phyloP scores from a whole-genome alignment of 495 filamentous ascomycete species.

The Penicillium coffeae region DNA sequence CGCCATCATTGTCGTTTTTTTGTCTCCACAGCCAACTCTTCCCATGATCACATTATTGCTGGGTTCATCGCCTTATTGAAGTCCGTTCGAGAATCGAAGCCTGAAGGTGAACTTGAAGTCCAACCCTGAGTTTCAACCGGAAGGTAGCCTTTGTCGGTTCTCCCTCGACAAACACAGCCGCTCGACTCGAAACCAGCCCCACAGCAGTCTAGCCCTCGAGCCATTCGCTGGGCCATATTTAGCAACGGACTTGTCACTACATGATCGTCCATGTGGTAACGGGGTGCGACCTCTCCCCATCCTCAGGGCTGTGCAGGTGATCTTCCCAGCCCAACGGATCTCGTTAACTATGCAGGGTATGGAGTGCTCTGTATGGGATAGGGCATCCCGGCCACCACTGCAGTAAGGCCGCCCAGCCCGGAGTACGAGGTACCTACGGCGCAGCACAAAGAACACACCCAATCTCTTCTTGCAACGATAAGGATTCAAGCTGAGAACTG shows the following conservation, averaged over 20 bases:
- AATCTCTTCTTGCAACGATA: no score
- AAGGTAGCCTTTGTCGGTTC: not conserved
- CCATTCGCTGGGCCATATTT: slow-evolving; percentile 6
- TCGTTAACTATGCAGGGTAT: no score
- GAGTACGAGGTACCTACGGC: not conserved
- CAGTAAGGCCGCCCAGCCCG: not conserved
- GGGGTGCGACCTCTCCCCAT: not conserved
- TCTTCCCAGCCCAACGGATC: not conserved
- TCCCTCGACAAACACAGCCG: not conserved
- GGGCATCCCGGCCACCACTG: no score
- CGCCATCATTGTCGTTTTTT: not conserved
- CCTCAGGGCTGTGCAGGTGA: not conserved
- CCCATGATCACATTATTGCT: no score
- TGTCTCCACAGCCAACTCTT: not conserved
- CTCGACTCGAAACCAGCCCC: no score
- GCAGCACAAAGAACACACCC: not conserved
- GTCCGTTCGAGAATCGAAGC: no score
- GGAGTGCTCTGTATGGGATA: no score
- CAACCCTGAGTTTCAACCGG: no score
- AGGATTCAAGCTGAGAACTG: no score
- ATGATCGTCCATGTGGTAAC: not conserved
- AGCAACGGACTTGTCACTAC: slow-evolving; percentile 6
- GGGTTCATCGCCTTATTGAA: no score
- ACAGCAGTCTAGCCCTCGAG: not conserved
- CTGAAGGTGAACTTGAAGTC: no score